phyloP scores from a whole-genome alignment of 2,329 filamentous ascomycete species.

The Xylaria sp. region DNA sequence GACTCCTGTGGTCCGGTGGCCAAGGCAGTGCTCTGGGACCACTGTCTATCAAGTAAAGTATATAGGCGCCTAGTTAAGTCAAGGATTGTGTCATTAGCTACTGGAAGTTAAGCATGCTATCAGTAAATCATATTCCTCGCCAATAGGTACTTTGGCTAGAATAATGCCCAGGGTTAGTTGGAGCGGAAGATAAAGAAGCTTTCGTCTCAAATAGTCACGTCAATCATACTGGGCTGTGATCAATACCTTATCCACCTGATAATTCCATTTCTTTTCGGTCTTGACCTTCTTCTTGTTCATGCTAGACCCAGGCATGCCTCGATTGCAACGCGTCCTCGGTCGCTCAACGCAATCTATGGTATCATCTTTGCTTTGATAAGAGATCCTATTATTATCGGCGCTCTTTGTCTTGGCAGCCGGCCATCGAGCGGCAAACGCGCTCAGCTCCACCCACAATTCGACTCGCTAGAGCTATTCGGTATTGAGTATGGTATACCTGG shows the following conservation, averaged over 20 bases:
- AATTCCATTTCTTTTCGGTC: background rate
- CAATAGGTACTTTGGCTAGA: background rate
- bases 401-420: constrained; percentile 16
- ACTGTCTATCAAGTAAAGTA: background rate
- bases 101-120: background rate
- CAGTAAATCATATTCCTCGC: background rate
- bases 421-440: constrained; percentile 34
- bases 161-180: too few relatives aligned
- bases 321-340: background rate
- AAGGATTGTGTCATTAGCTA: background rate
- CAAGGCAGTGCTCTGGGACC: constrained; percentile 13
- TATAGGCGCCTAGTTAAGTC: background rate
- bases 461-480: constrained; percentile 3
- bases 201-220: background rate
- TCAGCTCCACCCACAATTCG: constrained; percentile 21
- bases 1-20: constrained; percentile 22
- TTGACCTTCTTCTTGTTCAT: background rate
- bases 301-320: background rate
- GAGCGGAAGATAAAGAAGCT: too few relatives aligned
- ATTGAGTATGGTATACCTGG: background rate
- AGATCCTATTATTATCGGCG: constrained; percentile 26
- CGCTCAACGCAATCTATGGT: background rate
- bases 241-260: background rate
- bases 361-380: constrained; percentile 22
- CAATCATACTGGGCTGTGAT: background rate